Base-by-base conservation (phyloP, 2,329 filamentous ascomycete species). In the Alternaria arbusti region DNA sequence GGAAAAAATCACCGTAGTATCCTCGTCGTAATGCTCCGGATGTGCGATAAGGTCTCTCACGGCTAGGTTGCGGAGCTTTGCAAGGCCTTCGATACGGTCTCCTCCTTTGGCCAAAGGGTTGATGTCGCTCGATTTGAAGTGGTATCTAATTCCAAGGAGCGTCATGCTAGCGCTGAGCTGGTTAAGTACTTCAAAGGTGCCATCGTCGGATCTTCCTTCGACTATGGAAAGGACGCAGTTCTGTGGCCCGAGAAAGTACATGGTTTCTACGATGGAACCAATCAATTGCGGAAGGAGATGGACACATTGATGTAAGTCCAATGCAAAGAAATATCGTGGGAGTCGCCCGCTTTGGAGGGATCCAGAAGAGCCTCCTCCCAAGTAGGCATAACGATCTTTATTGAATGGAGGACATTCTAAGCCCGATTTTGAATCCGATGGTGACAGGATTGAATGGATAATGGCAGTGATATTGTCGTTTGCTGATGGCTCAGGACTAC, bases 11-110 rank as follows among this genome's bases (percentile, higher is more conserved):
- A 89, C 88, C 47, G 96, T 96, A 50, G 94, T 96, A 84, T 98
- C 94, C 50, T 94, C 93, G 82, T 97, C 97, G 86, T 97, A 98
- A 77, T 94, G 87, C 82, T 97, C 93, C 63, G 97, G 91, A 36
- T 71, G 22, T 3, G 61, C 62, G 30, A 81, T 56, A 3, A 88
- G 76, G 0, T 86, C 86, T 10, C 80, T 69, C 2, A 89, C 73
- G 0, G 86, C 86, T 6, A 86, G 66, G 60, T 88, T 88, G 6
- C 87, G 83, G 2, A 89, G 80, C 59, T 80, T 69, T 13, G 86
- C 84, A 13, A 88, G 82, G 32, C 73, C 78, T 5, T 65, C 66
- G 32, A 88, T 85, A 9, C 86, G 84, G 12, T 84, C 75, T 20
- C 13, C 45, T 25, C 64, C 66, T 15, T 60, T 32, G 10, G 56